Evolutionary conservation across 1,139 yeast genomes (phyloP), one percentile per base, ranked within the genome.

Genomic region (Debaryomyces singareniensis): DNA sequence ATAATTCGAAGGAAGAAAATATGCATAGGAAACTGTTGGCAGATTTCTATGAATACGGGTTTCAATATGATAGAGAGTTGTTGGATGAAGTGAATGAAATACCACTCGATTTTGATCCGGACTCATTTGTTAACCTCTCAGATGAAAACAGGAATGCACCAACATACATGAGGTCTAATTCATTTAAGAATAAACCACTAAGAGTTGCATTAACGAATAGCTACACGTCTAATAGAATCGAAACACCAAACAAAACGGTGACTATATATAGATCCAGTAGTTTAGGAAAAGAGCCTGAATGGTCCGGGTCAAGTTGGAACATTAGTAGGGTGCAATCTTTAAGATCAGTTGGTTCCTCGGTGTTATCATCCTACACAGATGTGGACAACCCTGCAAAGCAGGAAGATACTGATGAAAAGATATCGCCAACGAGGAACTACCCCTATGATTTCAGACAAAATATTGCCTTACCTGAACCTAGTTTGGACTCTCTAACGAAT

Each of bases 91-190:
- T 72, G 15, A 75, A 78, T 41, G 65, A 55, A 27, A 52, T 76
- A 2, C 82, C 83, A 0, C 81, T 73, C 44, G 83, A 76, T 40
- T 75, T 53, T 42, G 77, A 75, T 30, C 9, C n/a, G 7, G 21
- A 18, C n/a, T 7, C 7, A 18, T 74, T 72, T 42, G 68, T 66
- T 7, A 63, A 60, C 9, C 50, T 54, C 13, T 18, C 21, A 18
- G 7, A 18, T n/a, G 51, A 52, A 13, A 45, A 47, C 25, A 45
- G 43, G 25, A 15, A 22, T n/a, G 11, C 9, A 7, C 14, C 14
- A 12, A 24, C 42, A 24, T 51, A 52, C 38, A 36, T 43, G 31
- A 38, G 61, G 26, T 59, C 67, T 3, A 60, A 57, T 35, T 61
- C 68, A 1, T 66, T 55, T 41, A 62, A 53, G 30, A 61, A 63